phyloP scores from a whole-genome alignment of 306 rosid species.

The Quercus parvula region DNA sequence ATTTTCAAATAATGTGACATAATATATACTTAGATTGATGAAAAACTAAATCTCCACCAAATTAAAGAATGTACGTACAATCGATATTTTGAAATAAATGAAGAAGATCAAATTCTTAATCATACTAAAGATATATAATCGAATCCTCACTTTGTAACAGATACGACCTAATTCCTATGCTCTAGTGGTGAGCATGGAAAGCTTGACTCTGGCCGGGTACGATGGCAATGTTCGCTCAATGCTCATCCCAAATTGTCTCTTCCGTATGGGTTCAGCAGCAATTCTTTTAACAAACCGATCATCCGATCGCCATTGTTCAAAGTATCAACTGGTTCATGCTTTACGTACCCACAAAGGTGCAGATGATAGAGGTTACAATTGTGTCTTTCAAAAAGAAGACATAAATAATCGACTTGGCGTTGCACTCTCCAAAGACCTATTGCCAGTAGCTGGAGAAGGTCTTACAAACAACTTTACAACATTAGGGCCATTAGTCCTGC shows the following conservation, averaged over 20 bases:
- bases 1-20: no score
- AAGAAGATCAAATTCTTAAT: no score
- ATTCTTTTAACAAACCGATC: not conserved
- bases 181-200: not conserved
- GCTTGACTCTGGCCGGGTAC: not conserved
- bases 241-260: conserved; percentile 1
- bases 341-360: conserved; percentile 1
- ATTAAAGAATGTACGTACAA: no score
- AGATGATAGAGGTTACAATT: not conserved
- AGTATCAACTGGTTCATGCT: not conserved
- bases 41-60: no score
- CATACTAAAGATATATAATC: no score
- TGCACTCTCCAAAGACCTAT: not conserved
- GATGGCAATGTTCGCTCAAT: not conserved
- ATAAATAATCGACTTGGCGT: not conserved
- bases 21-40: no score
- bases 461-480: not conserved
- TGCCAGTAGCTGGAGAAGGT: not conserved
- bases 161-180: not conserved
- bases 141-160: not conserved
- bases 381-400: not conserved
- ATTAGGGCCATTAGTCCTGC: not conserved
- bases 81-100: no score
- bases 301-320: not conserved
- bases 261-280: not conserved